Base-by-base conservation (phyloP, 225 moss, liverwort and hornwort genomes). In the Thuidium tamariscinum region DNA sequence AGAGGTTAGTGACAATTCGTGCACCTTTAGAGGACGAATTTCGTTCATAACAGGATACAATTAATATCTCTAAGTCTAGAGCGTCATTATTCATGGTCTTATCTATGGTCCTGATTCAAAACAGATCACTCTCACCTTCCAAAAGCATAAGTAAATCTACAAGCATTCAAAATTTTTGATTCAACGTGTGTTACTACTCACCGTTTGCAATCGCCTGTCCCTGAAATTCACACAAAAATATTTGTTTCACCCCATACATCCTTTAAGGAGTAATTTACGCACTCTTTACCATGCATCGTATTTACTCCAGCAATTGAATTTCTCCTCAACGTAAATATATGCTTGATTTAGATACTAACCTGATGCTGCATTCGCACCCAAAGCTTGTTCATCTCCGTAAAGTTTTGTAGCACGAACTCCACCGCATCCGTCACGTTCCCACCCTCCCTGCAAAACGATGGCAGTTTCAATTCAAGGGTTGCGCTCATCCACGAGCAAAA, bases 351-450 rank as follows among this genome's bases (percentile, higher is more conserved):
- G 63, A 70, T 63, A 52, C 81, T 71, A 82, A 94, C 97, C 98
- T 98, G 98, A 90, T 95, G 93, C 86, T 98, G 98, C 98, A 98
- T 98, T 64, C 98, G 98, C 85, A 98, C 98, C 98, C 98, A 98
- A n/a, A 98, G 88, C 88, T 98, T 98, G 91, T 96, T 98, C 98
- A 98, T 98, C 88, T 98, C 98, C 32, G 96, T 98, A 54, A 98
- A 98, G 87, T 98, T 98, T 91, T 98, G 96, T 37, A 98, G 90
- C 82, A 98, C 98, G 41, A 98, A 98, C 87, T 96, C 96, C 86
- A 98, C 98, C 74, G 96, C 96, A 91, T 98, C 98, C 90, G 94
- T 96, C 78, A 98, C 96, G 83, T 86, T 94, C 34, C 98, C 96
- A 87, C 98, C 96, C 87, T 95, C 95, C 89, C 97, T 98, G 93